phyloP scores from a whole-genome alignment of 805 yeast species.

The Yarrowia hollandica region DNA sequence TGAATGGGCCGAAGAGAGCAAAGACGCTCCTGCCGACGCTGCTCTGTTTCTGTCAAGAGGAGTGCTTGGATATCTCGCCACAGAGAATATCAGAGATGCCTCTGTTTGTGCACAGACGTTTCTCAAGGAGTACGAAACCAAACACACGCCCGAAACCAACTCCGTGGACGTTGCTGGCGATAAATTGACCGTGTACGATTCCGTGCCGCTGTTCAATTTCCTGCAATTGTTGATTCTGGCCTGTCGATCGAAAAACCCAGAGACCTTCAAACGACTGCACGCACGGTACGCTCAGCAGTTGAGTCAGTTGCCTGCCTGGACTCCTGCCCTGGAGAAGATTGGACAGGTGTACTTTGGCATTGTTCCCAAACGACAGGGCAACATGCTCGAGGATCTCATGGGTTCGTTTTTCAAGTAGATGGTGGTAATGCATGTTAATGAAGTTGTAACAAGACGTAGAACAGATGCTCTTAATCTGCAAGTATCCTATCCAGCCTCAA shows the following conservation, averaged over 20 bases:
- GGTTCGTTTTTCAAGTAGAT: constrained; percentile 51
- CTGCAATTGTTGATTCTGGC: constrained; percentile 64
- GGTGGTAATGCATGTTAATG: not conserved
- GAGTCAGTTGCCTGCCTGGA: constrained; percentile 44
- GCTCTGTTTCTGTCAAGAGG: constrained; percentile 53
- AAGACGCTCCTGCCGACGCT: constrained; percentile 37
- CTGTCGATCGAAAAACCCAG: constrained; percentile 54
- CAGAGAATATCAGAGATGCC: constrained; percentile 66
- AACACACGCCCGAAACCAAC: constrained; percentile 36
- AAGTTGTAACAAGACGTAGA: too few relatives aligned
- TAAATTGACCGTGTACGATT: constrained; percentile 45
- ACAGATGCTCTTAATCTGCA: too few relatives aligned
- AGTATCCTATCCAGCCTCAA: too few relatives aligned
- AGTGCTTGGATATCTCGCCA: constrained; percentile 70
- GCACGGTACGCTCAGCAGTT: constrained; percentile 47
- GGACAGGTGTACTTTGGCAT: constrained; percentile 67
- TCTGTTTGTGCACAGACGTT: constrained; percentile 38
- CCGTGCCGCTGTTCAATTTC: constrained; percentile 59
- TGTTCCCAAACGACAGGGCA: constrained; percentile 51
- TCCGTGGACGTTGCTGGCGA: constrained; percentile 39
- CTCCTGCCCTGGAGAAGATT: constrained; percentile 52
- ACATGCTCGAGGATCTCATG: constrained; percentile 74
- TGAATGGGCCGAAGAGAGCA: constrained; percentile 47
- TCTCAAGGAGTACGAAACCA: constrained; percentile 43
- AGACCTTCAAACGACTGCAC: constrained; percentile 55